Base-by-base conservation (phyloP, 1,284 basidiomycete species). In the Sphaerobolus stellatus region DNA sequence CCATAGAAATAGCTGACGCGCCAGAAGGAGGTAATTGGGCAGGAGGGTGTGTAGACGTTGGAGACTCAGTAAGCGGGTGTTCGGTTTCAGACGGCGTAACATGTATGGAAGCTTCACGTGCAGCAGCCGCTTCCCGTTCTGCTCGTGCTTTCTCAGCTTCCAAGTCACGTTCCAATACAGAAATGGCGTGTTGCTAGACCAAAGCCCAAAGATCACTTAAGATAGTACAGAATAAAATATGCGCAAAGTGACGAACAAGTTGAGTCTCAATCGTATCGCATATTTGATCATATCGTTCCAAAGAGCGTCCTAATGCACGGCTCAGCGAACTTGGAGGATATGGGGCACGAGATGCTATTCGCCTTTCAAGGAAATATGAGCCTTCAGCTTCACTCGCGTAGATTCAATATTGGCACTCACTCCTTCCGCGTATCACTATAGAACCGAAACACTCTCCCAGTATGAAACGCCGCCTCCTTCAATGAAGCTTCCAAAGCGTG, bases 271-370 rank as follows among this genome's bases (percentile, higher is more conserved):
- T 80, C 2, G 80, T 74, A 63, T 91, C 88, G 59, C 86, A 89
- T 6, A 90, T 62, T 61, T 88, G 86, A 62, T 90, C 86, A 60
- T 86, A 91, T 62, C 80, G 83, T 64, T 88, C 86, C 2, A 90
- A 71, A 63, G 89, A 87, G 33, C 79, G 78, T 13, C 87, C 85
- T 22, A 91, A 74, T 14, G 83, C 75, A 5, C 80, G 73, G 5
- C 79, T 83, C 16, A 90, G 67, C 6, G 83, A 77, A 14, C 72
- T 79, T 5, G 88, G 88, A 29, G 88, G 87, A 52, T 77, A 68
- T n/a, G 80, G 76, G 2, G 80, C 79, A 61, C 84, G 76, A 56
- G 77, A 77, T 52, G 79, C 71, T 47, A 85, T 74, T n/a, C 75
- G 79, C 56, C 83, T 86, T 60, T n/a, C 43, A 33, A 14, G 5